Evolutionary conservation across 116 monocot species (phyloP).

Genomic region (Papilionanthe hybrid): DNA sequence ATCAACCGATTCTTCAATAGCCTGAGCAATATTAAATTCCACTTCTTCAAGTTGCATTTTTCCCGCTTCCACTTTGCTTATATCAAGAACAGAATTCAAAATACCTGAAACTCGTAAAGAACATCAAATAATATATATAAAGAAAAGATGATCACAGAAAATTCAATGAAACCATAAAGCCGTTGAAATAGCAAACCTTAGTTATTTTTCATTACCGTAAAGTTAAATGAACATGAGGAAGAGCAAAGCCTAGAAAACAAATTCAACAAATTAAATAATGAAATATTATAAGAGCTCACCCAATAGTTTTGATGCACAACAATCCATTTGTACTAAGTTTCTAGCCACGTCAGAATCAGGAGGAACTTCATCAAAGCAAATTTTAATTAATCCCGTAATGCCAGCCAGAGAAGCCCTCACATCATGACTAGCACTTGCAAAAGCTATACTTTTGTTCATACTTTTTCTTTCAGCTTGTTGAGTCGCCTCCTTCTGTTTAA

Average conservation of each 20-base stretch:
- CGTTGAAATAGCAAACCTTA: not conserved
- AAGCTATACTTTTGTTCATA: constrained; percentile 90
- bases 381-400: constrained; percentile 53
- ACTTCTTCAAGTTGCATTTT: constrained; percentile 81
- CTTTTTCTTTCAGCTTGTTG: constrained; percentile 93
- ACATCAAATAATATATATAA: not conserved
- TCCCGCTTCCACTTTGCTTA: constrained; percentile 85
- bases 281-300: constrained; percentile 33
- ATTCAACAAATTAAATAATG: not conserved
- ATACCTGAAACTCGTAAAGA: constrained; percentile 38
- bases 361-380: constrained; percentile 29
- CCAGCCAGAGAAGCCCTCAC: constrained; percentile 58
- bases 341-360: constrained; percentile 22
- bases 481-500: constrained; percentile 65
- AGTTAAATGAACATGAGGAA: not conserved
- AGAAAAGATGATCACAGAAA: not conserved
- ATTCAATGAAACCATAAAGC: not conserved
- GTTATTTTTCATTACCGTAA: not conserved
- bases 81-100: constrained; percentile 83
- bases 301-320: constrained; percentile 60
- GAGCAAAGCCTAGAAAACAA: not conserved
- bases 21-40: constrained; percentile 66
- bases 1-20: constrained; percentile 73
- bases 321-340: constrained; percentile 59
- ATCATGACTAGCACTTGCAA: constrained; percentile 84